Conservation (phyloP, 2,329 filamentous ascomycete species). For the Xylaria sp. region DNA sequence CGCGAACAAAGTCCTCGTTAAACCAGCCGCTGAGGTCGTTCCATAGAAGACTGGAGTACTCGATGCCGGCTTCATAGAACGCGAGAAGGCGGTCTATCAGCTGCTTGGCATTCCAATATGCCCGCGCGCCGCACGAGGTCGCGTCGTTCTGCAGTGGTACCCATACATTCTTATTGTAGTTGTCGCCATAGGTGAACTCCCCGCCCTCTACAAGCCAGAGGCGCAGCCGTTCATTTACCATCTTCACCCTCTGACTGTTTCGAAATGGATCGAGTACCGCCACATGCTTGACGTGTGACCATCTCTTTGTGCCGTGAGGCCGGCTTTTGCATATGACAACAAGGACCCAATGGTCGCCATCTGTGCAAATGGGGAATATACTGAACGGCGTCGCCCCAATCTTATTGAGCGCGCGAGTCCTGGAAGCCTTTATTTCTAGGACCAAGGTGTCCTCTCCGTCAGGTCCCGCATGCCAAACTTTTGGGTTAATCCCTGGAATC, state of each 20-base stretch:
- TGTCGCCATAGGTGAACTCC: conserved; percentile 17
- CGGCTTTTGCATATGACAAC: conserved; percentile 38
- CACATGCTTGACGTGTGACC: conserved; percentile 33
- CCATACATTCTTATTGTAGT: conserved; percentile 27
- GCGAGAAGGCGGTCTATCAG: conserved; percentile 39
- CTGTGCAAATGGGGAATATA: conserved; percentile 38
- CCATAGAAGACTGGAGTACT: conserved; percentile 39
- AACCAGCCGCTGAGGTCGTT: conserved; percentile 39
- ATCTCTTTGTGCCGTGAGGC: conserved; percentile 11
- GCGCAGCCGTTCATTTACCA: conserved; percentile 16
- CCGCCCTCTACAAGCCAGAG: conserved; percentile 8
- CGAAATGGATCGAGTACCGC: conserved; percentile 39
- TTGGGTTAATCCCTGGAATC: neutral
- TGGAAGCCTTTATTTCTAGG: neutral
- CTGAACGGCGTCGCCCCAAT: conserved; percentile 37
- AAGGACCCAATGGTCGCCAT: conserved; percentile 40
- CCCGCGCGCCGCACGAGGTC: conserved; percentile 41
- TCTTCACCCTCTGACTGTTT: rapidly evolving
- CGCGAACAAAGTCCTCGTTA: conserved; percentile 40
- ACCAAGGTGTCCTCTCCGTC: neutral
- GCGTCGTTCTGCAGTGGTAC: conserved; percentile 36
- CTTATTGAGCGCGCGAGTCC: neutral
- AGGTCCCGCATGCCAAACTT: conserved; percentile 4
- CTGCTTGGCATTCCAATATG: conserved; percentile 42
- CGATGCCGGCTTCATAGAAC: neutral